Base-by-base conservation (phyloP, 495 filamentous ascomycete species). In the Elaphomyces granulatus region DNA sequence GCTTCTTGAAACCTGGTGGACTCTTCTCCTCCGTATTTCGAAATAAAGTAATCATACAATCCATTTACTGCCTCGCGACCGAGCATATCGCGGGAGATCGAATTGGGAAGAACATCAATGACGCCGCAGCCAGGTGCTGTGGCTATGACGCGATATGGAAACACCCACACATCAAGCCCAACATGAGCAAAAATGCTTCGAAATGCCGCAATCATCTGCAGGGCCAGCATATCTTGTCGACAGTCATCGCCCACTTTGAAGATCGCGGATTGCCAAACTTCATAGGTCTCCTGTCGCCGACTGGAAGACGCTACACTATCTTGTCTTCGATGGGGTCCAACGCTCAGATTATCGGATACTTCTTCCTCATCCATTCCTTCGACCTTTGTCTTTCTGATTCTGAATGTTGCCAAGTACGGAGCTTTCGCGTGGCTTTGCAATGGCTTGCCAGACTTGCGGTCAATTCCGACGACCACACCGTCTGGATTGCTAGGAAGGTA, bases 161-260 rank as follows among this genome's bases (percentile, higher is more conserved):
- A 95, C 28, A 99, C 90, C 60, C 77, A 99, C 10, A 96, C 90
- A 55, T 96, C 90, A 3, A 99, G 73, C 1, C 92, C 92, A 34
- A 95, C 83, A 48, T 67, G 78, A 57, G 87, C 79, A 65, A 95
- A 99, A 43, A 99, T 95, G 42, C 84, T 88, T 16, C 87, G 78
- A 70, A 99, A 99, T 4, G 85, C 83, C 3, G 92, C 80, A 53
- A 99, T 93, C 81, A 99, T 88, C 58, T 99, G 92, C 38, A 99
- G 66, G 9, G 90, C 92, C 36, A 99, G 65, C 49, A 99, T 82
- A 52, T 99, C 92, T 59, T 99, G 92, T 32, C 92, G 80, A 54
- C 92, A 96, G 55, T 99, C 92, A 53, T 99, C 92, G 15, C 92
- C 92, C 40, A 99, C 92, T 58, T 99, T 99, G 75, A 99, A 99